Conservation (phyloP, 2,329 filamentous ascomycete genomes). For the Sporothrix mexicana region DNA sequence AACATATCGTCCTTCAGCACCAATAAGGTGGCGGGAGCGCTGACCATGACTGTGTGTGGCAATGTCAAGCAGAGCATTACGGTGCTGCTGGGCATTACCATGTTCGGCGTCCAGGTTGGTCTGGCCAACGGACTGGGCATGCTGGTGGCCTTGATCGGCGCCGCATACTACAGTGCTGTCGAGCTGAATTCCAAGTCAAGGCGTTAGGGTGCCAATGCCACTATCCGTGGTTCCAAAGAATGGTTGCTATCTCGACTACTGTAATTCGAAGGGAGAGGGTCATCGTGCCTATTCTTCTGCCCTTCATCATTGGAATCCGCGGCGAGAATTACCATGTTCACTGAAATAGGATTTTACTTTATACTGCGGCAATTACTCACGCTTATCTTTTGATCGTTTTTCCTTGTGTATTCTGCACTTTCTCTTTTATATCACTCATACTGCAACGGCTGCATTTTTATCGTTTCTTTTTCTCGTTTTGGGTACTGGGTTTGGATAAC, state of each 20-base stretch:
- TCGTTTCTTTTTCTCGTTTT: background rate
- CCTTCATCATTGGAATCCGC: too few species aligned
- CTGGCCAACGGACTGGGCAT: constrained; percentile 62
- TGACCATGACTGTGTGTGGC: constrained; percentile 64
- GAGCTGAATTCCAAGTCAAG: constrained; percentile 48
- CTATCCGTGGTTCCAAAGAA: background rate
- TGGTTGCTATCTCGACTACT: too few species aligned
- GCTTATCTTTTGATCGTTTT: background rate
- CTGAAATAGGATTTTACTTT: too few species aligned
- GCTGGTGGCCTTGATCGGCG: constrained; percentile 59
- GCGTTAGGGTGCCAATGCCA: constrained; percentile 3
- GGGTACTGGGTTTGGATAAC: background rate
- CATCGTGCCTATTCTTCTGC: too few species aligned
- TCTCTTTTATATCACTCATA: background rate
- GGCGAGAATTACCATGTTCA: too few species aligned
- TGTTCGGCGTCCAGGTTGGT: constrained; percentile 58
- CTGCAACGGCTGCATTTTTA: background rate
- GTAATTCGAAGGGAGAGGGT: too few species aligned
- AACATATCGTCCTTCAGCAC: constrained; percentile 64
- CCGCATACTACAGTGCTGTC: constrained; percentile 62
- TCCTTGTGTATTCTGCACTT: background rate
- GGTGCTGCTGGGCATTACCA: constrained; percentile 58
- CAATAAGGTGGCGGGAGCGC: constrained; percentile 61
- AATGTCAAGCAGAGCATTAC: constrained; percentile 65
- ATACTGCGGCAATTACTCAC: background rate